Evolutionary conservation across 306 rosid genomes (phyloP), one percentile per base, ranked within the genome.

Genomic region (Chamaecrista fasciculata): DNA sequence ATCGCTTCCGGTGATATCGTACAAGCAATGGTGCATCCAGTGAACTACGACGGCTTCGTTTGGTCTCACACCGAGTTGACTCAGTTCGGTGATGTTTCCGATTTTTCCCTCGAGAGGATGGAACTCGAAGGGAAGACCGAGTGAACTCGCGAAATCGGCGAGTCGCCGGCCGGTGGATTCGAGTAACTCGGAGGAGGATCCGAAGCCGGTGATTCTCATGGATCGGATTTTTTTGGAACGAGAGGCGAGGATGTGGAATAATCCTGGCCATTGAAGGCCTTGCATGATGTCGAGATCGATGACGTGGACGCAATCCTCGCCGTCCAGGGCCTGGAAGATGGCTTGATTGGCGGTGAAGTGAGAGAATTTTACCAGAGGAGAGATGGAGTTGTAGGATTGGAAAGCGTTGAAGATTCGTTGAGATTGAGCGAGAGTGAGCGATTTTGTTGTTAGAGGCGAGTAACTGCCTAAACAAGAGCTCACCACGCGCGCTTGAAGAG

Each of bases 321-420:
- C 99, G 50, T 94, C 95, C 25, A 94, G 34, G 0, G 97, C 99
- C 36, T 94, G 97, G 84, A 88, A 94, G 51, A 94, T 94, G 2
- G 96, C 99, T 34, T 94, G 99, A 75, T 94, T 94, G 10, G 99
- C 97, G 2, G 99, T 94, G 96, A 88, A 94, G 83, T 94, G 99
- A 0, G 99, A 94, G 86, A 94, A 94, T 33, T 94, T 94, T 43
- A 94, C 89, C 26, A 87, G 19, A 4, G 99, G 99, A 4, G 92
- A 86, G 18, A 91, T 82, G 0, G 99, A 91, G 83, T 94, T 94
- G 88, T 91, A 91, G 18, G 96, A 88, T 67, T 94, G 97, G 11
- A 94, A 79, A 1, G 92, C 96, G 76, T 71, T 87, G 82, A 88
- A 94, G 80, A 91, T 86, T 75, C 83, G 53, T 74, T 87, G 97